Percentiles rank a stretch among this genome's conserved stretches.
phyloP scores from a whole-genome alignment of 176 grass and related monocot species.

The Ananas comosus region DNA sequence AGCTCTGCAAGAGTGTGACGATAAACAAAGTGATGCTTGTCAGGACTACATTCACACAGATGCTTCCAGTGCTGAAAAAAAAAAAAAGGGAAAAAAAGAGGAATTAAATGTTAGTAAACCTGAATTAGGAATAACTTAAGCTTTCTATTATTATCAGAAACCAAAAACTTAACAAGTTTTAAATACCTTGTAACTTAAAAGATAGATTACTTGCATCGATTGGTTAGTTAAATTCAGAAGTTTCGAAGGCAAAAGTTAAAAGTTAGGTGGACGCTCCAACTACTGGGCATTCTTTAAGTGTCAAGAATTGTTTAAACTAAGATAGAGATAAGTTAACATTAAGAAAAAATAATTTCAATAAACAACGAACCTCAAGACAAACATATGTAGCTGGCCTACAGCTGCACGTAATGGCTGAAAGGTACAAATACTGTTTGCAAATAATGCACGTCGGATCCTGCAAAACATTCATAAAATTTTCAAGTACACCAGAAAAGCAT shows the following conservation, averaged over 20 bases:
- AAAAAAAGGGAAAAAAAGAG: constrained; percentile 9
- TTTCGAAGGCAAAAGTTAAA: too few relatives aligned
- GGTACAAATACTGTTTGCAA: constrained; percentile 83
- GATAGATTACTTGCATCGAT: too few relatives aligned
- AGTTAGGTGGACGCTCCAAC: too few relatives aligned
- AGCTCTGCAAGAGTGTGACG: constrained; percentile 87
- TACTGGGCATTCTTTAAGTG: too few relatives aligned
- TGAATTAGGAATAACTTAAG: not conserved
- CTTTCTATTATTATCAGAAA: not conserved
- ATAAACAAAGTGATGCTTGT: constrained; percentile 72
- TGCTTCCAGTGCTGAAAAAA: constrained; percentile 78
- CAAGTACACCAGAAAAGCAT: constrained; percentile 18
- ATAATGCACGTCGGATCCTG: constrained; percentile 85
- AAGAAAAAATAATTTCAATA: constrained; percentile 10
- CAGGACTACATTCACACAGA: constrained; percentile 75
- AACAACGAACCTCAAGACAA: constrained; percentile 63
- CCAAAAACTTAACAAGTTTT: not conserved
- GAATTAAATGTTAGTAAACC: constrained; percentile 20
- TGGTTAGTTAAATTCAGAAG: too few relatives aligned
- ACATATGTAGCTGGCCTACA: constrained; percentile 62
- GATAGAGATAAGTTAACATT: constrained; percentile 1
- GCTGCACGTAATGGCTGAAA: constrained; percentile 68
- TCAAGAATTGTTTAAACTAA: not conserved
- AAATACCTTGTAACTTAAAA: too few relatives aligned
- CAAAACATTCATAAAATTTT: constrained; percentile 20